Evolutionary conservation across 176 grass and related monocot genomes (phyloP), one percentile per base, ranked within the genome.

Genomic region (Olyra latifolia): DNA sequence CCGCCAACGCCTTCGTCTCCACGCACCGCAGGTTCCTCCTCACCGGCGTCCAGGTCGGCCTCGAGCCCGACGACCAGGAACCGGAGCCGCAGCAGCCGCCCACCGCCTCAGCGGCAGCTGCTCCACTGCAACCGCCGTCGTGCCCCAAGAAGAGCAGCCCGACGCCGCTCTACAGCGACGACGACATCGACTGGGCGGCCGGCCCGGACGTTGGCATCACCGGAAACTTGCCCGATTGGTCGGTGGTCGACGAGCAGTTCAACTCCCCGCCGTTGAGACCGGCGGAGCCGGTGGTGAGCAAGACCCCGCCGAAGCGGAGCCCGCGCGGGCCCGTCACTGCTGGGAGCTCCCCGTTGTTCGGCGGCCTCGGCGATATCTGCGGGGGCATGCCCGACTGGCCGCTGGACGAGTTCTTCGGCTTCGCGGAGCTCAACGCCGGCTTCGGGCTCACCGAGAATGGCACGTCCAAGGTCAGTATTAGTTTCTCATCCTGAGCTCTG

Each of bases 11-110:
- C 40, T 84, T 89, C 76, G 96, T 95, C 74, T 93, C 90, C 59
- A 22, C 82, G 69, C 96, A 99, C 88, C 88, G 88, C 4, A 81
- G 96, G 79, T 95, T 99, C 88, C 87, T 99, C 20, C 74, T 99
- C 81, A 95, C 96, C 60, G 96, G 96, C 77, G 93, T 95, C 20
- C 96, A 93, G 90, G 96, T 99, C 40, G 88, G 88, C 20, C 93
- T 89, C 5, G 68, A 93, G 44, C 49, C 78, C 4, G 71, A 52
- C 76, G 73, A 87, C 50, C 75, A 79, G 8, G 52, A 68, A 4
- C 15, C 32, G 5, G 59, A 47, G 17, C 46, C 52, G 1, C 45
- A 53, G 12, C 68, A 69, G 6, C 43, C 77, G 3, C 59, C 81
- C 16, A 29, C 10, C 68, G 56, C 62, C 76, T 41, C 83, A 3